Conservation (phyloP, 768 basidiomycete genomes). For the Leccinum longicurvipes region DNA sequence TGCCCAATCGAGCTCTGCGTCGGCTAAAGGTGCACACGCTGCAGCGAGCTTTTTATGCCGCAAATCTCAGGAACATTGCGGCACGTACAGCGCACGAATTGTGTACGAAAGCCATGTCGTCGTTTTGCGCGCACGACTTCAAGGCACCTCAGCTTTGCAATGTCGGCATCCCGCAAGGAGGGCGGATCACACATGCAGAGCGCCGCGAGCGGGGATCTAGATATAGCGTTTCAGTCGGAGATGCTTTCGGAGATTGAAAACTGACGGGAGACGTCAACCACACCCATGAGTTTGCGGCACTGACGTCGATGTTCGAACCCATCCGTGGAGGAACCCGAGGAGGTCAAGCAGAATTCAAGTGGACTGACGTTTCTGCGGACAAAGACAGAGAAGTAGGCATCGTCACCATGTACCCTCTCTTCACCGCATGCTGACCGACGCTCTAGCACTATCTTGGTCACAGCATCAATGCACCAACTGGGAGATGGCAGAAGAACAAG, state of each 20-base stretch:
- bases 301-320: constrained; percentile 64
- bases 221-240: constrained; percentile 25
- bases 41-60: background rate
- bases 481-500: constrained; percentile 97
- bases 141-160: background rate
- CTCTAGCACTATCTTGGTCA: constrained; percentile 90
- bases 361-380: constrained; percentile 86
- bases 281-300: background rate
- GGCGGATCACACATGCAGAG: constrained; percentile 16
- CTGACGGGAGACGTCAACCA: background rate
- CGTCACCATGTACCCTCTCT: background rate
- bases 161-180: constrained; percentile 20
- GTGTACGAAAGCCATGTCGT: background rate
- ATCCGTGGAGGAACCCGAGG: constrained; percentile 87
- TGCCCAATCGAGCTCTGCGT: background rate
- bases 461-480: constrained; percentile 91
- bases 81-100: constrained; percentile 1
- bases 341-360: constrained; percentile 90
- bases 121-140: background rate
- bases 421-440: background rate
- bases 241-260: constrained; percentile 14
- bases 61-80: background rate
- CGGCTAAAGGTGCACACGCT: background rate
- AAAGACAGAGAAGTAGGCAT: constrained; percentile 82
- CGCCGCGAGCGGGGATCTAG: no score